A percentile compares a stretch with the other conserved stretches of the same genome.
phyloP scores from a whole-genome alignment of 495 filamentous ascomycete genomes.

The Tuber indicum region DNA sequence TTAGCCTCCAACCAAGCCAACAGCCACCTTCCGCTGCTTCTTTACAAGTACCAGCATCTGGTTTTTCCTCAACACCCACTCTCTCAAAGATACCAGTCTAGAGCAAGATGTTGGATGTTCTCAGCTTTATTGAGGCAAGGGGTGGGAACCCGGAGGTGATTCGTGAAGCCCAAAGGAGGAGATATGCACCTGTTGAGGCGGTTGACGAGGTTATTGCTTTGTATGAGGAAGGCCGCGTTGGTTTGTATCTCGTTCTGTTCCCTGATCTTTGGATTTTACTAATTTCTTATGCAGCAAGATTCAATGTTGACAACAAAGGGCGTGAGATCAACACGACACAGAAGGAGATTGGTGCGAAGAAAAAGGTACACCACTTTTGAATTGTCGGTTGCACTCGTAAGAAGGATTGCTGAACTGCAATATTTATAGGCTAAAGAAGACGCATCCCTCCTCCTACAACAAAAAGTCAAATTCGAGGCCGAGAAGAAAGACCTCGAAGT shows the following conservation, averaged over 20 bases:
- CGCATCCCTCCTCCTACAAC: constrained; percentile 62
- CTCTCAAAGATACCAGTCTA: background rate
- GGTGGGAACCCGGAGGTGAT: constrained; percentile 85
- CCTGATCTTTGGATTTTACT: constrained; percentile 3
- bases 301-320: constrained; percentile 69
- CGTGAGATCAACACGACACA: constrained; percentile 78
- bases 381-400: background rate
- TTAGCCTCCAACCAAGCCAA: background rate
- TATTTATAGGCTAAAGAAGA: constrained; percentile 68
- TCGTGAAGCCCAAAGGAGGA: constrained; percentile 76
- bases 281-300: constrained; percentile 54
- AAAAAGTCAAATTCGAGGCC: constrained; percentile 70
- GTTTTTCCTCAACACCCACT: background rate
- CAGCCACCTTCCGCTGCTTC: background rate
- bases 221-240: constrained; percentile 78
- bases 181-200: constrained; percentile 67
- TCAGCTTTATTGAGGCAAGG: constrained; percentile 75
- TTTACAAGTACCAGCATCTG: background rate
- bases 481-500: constrained; percentile 72
- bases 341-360: constrained; percentile 84
- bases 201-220: constrained; percentile 87
- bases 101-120: constrained; percentile 63
- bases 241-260: constrained; percentile 47
- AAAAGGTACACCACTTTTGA: constrained; percentile 56
- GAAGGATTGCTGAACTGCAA: constrained; percentile 2